Base-by-base conservation (phyloP, 1,284 basidiomycete species). In the Cryptococcus hybrid region DNA sequence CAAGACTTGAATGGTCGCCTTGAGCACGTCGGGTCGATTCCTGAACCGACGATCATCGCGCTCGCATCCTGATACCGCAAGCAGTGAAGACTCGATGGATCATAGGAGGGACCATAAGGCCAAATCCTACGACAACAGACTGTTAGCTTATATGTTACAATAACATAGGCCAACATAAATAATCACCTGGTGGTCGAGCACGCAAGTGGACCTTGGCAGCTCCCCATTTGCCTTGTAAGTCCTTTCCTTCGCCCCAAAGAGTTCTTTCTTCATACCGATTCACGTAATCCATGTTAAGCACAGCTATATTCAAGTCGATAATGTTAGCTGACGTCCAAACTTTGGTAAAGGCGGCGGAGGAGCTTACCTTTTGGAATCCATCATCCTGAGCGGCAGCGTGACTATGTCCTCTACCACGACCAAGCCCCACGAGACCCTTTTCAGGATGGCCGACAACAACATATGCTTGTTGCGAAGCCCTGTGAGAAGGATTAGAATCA, bases 11-110 rank as follows among this genome's bases (percentile, higher is more conserved):
- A 76, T 64, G 5, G 66, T 70, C n/a, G 77, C 77, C 64, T 83
- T 82, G 63, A 82, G 71, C 7, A 82, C 80, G 9, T 81, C 87
- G 67, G 89, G 81, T 44, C 84, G 85, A 77, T 95, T 96, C 13
- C 34, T 48, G 15, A 93, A 39, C 94, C 93, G 84, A 91, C 89
- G 44, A 98, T 90, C 77, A 94, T 94, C 35, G 91, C 95, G 65
- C 88, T 91, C 47, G 90, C 84, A 77, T 99, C 95, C 74, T 89
- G 79, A 98, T n/a, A n/a, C 95, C 95, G 2, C 90, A 92, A 0
- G 93, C 92, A 67, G 90, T 89, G 69, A 94, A 84, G 52, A 99
- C 83, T 50, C 82, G 78, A 78, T 98, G 93, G 54, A 98, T 82
- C 67, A 88, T 85, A 7, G 91, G 92, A 63, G 95, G 92, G 69